Conservation (phyloP, 345 rosid species). For the Dovyalis caffra region DNA sequence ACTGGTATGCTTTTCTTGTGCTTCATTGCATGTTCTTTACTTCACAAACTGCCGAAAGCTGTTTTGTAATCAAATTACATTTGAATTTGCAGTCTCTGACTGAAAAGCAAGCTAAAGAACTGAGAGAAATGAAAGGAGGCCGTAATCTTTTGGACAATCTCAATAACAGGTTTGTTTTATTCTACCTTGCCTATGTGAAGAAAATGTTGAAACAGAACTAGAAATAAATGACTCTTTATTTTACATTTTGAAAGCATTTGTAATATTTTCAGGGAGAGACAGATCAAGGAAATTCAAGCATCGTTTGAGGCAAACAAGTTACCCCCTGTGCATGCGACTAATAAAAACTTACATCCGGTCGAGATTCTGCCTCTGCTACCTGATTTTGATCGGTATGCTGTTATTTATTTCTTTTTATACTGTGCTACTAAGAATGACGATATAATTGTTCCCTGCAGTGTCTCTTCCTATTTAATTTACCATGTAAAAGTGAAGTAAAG, state of each 20-base stretch:
- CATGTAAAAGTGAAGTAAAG: no score
- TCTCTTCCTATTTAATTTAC: not conserved
- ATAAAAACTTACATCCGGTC: slow-evolving; percentile 67
- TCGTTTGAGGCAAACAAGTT: slow-evolving; percentile 81
- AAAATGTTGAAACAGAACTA: not conserved
- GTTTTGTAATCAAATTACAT: slow-evolving; percentile 5
- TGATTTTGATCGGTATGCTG: slow-evolving; percentile 74
- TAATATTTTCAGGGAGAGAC: slow-evolving; percentile 65
- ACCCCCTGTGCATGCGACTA: slow-evolving; percentile 81
- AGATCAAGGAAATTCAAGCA: slow-evolving; percentile 88
- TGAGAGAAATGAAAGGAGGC: slow-evolving; percentile 78
- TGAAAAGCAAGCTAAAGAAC: slow-evolving; percentile 94
- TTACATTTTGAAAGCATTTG: slow-evolving; percentile 9
- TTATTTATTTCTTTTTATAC: slow-evolving; percentile 22
- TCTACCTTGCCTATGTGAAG: slow-evolving; percentile 14
- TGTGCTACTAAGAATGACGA: not conserved
- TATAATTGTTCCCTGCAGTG: not conserved
- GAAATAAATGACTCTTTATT: not conserved
- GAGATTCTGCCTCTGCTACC: slow-evolving; percentile 85
- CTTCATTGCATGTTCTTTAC: not conserved
- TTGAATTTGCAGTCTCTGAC: slow-evolving; percentile 72
- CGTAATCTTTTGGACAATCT: slow-evolving; percentile 65
- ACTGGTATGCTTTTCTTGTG: slow-evolving; percentile 50
- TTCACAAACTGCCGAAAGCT: slow-evolving; percentile 12
- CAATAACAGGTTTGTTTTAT: slow-evolving; percentile 65